Base-by-base conservation (phyloP, 306 rosid species). In the Quercus mongolica region DNA sequence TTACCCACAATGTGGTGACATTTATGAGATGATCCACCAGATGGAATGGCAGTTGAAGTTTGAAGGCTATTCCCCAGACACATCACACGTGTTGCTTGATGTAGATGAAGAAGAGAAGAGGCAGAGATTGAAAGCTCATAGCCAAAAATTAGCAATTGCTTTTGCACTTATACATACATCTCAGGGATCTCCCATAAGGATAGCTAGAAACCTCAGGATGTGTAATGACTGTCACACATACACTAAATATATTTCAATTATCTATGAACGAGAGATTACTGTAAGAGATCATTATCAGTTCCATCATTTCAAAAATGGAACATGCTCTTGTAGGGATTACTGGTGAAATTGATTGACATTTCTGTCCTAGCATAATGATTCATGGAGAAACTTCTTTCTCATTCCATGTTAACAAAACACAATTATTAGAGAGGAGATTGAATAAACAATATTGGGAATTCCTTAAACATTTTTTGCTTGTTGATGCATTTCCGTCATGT, bases 1-100 rank as follows among this genome's bases (percentile, higher is more conserved):
- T 71, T 83, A 78, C 73, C 88, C 89, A 1, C 77, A 80, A 59
- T 84, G 78, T 51, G 64, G 76, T 18, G 74, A 69, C 49, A 73
- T 92, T 49, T 80, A 89, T 5, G 87, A 89, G 64, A 91, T 91
- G 97, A 88, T 94, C 82, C 94, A 92, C 88, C 97, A 94, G 83
- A 94, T 94, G 96, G 97, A 94, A 85, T 94, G 97, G 98, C 97
- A 94, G 80, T 63, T 92, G 90, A 91, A 90, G 80, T 94, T 94
- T 18, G 97, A 94, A 82, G 96, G 96, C 76, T 92, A 94, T 80
- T 52, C 44, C 26, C 79, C 97, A 52, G 97, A 91, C 74, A 94
- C 91, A 44, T 85, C 96, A 20, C 96, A 90, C 30, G 91, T 94
- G 46, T 82, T 90, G 83, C 87, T 86, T 58, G 87, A 92, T 81